Evolutionary conservation across 371 early-diverging fungal genomes (phyloP), one percentile per base, ranked within the genome.

Genomic region (Mortierella sp.): DNA sequence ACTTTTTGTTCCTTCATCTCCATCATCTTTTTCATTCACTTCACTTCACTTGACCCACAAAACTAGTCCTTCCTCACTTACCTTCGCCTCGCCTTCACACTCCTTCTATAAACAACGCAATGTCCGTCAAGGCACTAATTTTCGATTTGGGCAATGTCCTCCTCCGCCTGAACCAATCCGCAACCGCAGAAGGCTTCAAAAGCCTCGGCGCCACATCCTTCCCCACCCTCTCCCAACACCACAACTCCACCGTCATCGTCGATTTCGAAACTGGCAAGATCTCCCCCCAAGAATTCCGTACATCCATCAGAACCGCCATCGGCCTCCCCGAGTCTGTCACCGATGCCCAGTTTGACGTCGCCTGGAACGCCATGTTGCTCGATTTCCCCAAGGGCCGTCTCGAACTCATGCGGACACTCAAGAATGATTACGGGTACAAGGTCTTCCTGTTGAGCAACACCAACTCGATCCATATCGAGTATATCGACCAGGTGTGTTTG

Each of bases 131-230:
- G 75, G 78, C 81, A 49, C 55, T 84, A 55, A 84, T 84, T 76
- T 84, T 84, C 71, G 85, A 84, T 51, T 79, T 84, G 35, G 85
- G 81, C 71, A 84, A 84, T 43, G 85, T 84, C n/a, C 44, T 84
- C 44, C 73, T 84, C 16, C 74, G 81, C 4, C 73, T 84, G 29
- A 79, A 84, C 68, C 81, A 81, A 74, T 32, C 72, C 18, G 85
- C 81, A 21, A 78, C 81, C 1, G 81, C 85, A 24, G 75, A 65
- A 10, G 76, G 60, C 0, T 81, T 84, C 76, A 75, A 76, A 41
- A 65, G 51, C 12, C 77, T 84, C 4, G 85, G 85, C 0, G 85
- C 85, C n/a, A 76, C 79, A 63, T 41, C 65, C 43, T 81, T 84
- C 58, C 81, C 81, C 5, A 68, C 75, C 14, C 43, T 84, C 38